phyloP scores from a whole-genome alignment of 148 eudicot genomes.

The Dysphania ambrosioides region DNA sequence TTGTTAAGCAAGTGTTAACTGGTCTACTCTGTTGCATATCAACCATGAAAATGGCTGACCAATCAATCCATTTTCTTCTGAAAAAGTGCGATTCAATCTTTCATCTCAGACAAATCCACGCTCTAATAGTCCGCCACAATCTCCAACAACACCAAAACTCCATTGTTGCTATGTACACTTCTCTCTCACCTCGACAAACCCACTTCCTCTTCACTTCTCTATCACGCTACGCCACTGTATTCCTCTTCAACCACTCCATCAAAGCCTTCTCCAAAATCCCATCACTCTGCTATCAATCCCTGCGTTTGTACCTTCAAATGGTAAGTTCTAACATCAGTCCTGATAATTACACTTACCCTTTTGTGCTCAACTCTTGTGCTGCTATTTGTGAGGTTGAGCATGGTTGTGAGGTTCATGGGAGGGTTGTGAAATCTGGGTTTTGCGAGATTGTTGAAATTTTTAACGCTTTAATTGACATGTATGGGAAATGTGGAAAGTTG shows the following conservation, averaged over 20 bases:
- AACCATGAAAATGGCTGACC: constrained; percentile 22
- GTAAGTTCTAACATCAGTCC: constrained; percentile 30
- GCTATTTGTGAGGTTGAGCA: constrained; percentile 20
- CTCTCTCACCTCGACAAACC: constrained; percentile 28
- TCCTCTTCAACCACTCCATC: constrained; percentile 27
- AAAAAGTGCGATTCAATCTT: constrained; percentile 29
- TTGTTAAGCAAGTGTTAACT: too few species aligned
- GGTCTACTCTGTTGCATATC: background rate
- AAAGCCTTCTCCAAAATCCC: constrained; percentile 33
- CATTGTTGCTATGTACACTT: constrained; percentile 24
- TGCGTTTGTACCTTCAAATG: constrained; percentile 31
- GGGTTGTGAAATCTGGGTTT: constrained; percentile 36
- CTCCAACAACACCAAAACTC: constrained; percentile 16
- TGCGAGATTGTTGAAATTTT: constrained; percentile 26
- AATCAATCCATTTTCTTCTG: background rate
- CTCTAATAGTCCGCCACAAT: constrained; percentile 23
- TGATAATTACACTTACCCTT: constrained; percentile 41
- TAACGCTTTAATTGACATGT: constrained; percentile 40
- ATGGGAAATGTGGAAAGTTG: constrained; percentile 40
- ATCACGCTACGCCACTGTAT: constrained; percentile 12
- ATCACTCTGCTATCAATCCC: constrained; percentile 21
- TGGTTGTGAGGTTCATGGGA: constrained; percentile 32
- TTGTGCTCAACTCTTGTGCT: constrained; percentile 34
- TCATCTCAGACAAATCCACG: constrained; percentile 36
- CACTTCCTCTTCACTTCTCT: constrained; percentile 21